Evolutionary conservation across 164 flowering plant genomes (phyloP).

Genomic region (Taxillus chinensis): DNA sequence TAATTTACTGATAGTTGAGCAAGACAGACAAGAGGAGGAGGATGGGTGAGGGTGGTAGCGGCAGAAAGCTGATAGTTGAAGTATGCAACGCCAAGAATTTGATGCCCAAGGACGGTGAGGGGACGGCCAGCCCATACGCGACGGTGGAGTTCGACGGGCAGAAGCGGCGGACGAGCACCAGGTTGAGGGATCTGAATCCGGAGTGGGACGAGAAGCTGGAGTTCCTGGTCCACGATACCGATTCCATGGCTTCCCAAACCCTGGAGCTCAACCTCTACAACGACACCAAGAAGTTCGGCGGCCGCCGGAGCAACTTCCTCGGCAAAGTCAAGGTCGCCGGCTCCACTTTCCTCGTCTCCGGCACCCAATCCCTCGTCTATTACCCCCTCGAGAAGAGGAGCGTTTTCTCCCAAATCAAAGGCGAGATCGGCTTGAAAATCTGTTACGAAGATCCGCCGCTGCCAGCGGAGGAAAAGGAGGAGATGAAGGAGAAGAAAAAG

Average conservation of each 20-base stretch:
- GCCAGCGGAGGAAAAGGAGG: slow-evolving; percentile 22
- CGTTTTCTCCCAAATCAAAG: slow-evolving; percentile 87
- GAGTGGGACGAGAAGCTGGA: slow-evolving; percentile 84
- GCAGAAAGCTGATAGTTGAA: slow-evolving; percentile 58
- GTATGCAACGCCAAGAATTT: slow-evolving; percentile 71
- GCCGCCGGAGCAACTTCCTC: slow-evolving; percentile 57
- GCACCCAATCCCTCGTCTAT: slow-evolving; percentile 50
- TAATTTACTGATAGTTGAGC: too few species aligned
- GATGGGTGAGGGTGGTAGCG: slow-evolving; percentile 29
- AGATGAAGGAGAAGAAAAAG: slow-evolving; percentile 11
- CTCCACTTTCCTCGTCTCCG: slow-evolving; percentile 30
- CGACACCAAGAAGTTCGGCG: slow-evolving; percentile 55
- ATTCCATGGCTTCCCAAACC: slow-evolving; percentile 46
- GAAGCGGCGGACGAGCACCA: slow-evolving; percentile 71
- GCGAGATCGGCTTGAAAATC: slow-evolving; percentile 74
- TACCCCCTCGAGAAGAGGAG: slow-evolving; percentile 94
- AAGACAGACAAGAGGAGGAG: too few species aligned
- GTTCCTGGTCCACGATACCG: slow-evolving; percentile 56
- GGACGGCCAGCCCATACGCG: slow-evolving; percentile 82
- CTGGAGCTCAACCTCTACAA: slow-evolving; percentile 70
- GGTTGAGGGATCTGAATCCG: slow-evolving; percentile 70
- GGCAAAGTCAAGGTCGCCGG: slow-evolving; percentile 80
- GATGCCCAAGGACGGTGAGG: slow-evolving; percentile 98
- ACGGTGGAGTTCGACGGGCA: slow-evolving; percentile 84
- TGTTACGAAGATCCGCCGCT: slow-evolving; percentile 46